Base-by-base conservation (phyloP, 495 filamentous ascomycete species). In the Cercophora newfieldiana region DNA sequence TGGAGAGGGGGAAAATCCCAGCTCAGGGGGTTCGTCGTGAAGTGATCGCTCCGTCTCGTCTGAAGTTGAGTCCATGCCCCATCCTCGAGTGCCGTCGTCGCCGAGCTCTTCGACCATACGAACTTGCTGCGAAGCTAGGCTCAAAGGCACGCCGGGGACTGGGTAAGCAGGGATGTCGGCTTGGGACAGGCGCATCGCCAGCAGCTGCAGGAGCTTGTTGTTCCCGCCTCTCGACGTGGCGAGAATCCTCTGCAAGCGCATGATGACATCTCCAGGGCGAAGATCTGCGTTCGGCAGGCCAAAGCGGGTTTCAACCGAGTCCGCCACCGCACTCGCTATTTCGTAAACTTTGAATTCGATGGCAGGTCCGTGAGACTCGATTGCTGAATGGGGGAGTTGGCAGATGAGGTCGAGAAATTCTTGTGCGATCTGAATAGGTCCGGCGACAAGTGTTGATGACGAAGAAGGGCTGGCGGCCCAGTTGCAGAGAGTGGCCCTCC, bases 261-360 rank as follows among this genome's bases (percentile, higher is more conserved):
- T 50, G 0, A 80, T 69, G 22, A 79, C 72, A 21, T 70, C 72
- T 44, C 69, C 68, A 0, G 76, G 73, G 3, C 66, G 72, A 25
- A 58, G 59, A 25, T 74, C 67, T 0, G 65, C 26, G 16, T 3
- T 60, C 49, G 61, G 37, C 16, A 37, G n/a, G 24, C 48, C 18
- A 63, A 72, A 7, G 68, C 48, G 53, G 67, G 59, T 69, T n/a
- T 72, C 76, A 14, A 83, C 72, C 2, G 77, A 74, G 63, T 84
- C 81, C 0, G 78, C 77, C 26, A 84, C 77, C 8, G 79, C 77
- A 64, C 72, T 81, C 12, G 80, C 80, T 53, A 82, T 78, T 31
- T 82, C 80, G 59, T 78, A 80, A 12, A 82, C 68, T 67, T 83
- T 83, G 54, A 80, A 71, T 66, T 82, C 79, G 73, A 81, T 59